Percentiles rank a stretch among this genome's conserved stretches.
phyloP scores from a whole-genome alignment of 1,284 basidiomycete genomes.

The Termitomyces sp. region DNA sequence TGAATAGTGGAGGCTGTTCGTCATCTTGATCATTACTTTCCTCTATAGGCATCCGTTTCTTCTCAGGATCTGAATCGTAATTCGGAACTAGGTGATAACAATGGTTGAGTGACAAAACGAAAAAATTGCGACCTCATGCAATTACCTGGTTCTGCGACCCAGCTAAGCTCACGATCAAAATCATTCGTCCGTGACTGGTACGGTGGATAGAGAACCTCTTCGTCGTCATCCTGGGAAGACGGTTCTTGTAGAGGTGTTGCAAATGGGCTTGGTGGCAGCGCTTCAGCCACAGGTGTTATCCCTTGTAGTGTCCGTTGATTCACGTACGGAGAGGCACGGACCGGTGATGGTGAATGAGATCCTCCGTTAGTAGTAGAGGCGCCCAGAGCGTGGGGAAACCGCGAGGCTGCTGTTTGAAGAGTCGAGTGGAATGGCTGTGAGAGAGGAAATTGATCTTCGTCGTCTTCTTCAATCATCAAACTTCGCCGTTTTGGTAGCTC shows the following conservation, averaged over 20 bases:
- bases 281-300: conserved; percentile 46
- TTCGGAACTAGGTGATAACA: conserved; percentile 14
- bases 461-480: conserved; percentile 61
- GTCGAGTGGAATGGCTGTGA: conserved; percentile 27
- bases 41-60: conserved; percentile 56
- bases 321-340: conserved; percentile 46
- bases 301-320: conserved; percentile 41
- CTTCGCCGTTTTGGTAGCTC: conserved; percentile 53
- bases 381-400: conserved; percentile 46
- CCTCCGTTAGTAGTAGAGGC: conserved; percentile 42
- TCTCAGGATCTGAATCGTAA: conserved; percentile 39
- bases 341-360: conserved; percentile 30
- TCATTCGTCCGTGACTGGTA: conserved; percentile 39
- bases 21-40: conserved; percentile 48
- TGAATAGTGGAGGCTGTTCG: conserved; percentile 36
- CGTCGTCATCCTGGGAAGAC: conserved; percentile 45
- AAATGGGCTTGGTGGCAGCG: conserved; percentile 67
- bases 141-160: conserved; percentile 65
- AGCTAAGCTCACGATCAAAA: conserved; percentile 66
- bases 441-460: conserved; percentile 26
- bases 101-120: conserved; percentile 2
- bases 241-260: conserved; percentile 63
- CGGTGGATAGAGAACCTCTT: conserved; percentile 57
- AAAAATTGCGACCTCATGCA: neutral
- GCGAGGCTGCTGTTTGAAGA: conserved; percentile 29